Evolutionary conservation across 768 basidiomycete genomes (phyloP).

Genomic region (Pleurotus tuber-regium): DNA sequence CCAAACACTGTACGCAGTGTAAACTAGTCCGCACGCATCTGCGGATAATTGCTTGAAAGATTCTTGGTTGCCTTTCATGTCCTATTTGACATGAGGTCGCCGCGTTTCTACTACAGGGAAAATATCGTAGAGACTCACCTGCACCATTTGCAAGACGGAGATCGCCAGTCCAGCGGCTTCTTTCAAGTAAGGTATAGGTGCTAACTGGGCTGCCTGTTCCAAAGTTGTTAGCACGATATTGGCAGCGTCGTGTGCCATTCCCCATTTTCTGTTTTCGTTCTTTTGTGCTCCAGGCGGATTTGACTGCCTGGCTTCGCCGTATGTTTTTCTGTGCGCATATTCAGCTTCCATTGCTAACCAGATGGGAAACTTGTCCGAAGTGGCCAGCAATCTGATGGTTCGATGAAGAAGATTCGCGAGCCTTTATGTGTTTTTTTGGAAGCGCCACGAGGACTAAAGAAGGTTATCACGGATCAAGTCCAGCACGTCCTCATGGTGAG

Average conservation of each 20-base stretch:
- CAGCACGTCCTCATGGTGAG: too few relatives aligned
- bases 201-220: slow-evolving; percentile 15
- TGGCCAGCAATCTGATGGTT: too few relatives aligned
- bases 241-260: slow-evolving; percentile 16
- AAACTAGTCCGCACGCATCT: slow-evolving; percentile 23
- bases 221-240: slow-evolving; percentile 19
- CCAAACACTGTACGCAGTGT: slow-evolving; percentile 17
- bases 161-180: slow-evolving; percentile 20
- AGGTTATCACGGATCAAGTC: too few relatives aligned
- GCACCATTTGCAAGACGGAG: slow-evolving; percentile 17
- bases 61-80: slow-evolving; percentile 22
- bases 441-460: too few relatives aligned
- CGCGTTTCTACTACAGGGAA: background rate
- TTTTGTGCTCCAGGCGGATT: too few relatives aligned
- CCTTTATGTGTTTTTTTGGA: too few relatives aligned
- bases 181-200: slow-evolving; percentile 21
- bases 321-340: too few relatives aligned
- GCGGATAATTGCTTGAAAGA: slow-evolving; percentile 20
- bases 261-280: background rate
- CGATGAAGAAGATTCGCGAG: too few relatives aligned
- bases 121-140: slow-evolving; percentile 12
- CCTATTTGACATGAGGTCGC: slow-evolving; percentile 10
- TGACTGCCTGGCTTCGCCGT: too few relatives aligned
- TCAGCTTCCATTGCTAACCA: too few relatives aligned
- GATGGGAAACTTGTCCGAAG: too few relatives aligned